Base-by-base conservation (phyloP, 176 grass and related monocot species). In the Calamus simplicifolius region DNA sequence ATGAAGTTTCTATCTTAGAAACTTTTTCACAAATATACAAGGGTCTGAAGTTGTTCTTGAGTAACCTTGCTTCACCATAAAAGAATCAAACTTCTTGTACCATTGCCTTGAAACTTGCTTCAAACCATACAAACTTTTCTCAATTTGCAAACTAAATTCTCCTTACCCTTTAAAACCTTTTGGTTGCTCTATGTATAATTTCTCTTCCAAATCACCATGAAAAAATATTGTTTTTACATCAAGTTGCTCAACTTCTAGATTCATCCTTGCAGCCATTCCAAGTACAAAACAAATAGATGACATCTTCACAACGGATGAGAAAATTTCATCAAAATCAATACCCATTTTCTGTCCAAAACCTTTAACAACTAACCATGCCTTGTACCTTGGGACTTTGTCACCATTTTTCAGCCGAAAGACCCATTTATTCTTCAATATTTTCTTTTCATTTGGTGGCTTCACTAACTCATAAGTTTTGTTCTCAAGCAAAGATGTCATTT, bases 151-250 rank as follows among this genome's bases (percentile, higher is more conserved):
- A n/a, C n/a, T n/a, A n/a, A n/a, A n/a, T n/a, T n/a, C n/a, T n/a
- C n/a, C n/a, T n/a, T n/a, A n/a, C n/a, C n/a, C n/a, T n/a, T n/a
- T 59, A 26, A 27, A 5, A 0, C 50, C 66, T 30, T 55, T 16
- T 5, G 66, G 27, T 57, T 69, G 49, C 3, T 69, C 13, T 51
- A 57, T 57, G 18, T 48, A 57, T 3, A 69, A 16, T 7, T 56
- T 18, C 21, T 56, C 53, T 18, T 56, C 53, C 21, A 56, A 25
- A 56, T 56, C 53, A 6, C 66, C 49, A 57, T 69, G 66, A 16
- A 69, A 30, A 16, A 69, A 69, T n/a, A 26, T 26, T 0, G 66
- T 69, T 57, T 69, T 69, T 6, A 69, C 63, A 67, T 53, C 63
- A 19, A 67, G 19, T 53, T 67, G 48, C 18, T 53, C 63, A 6